Conservation (phyloP, 495 filamentous ascomycete species). For the Trichoderma reesei region DNA sequence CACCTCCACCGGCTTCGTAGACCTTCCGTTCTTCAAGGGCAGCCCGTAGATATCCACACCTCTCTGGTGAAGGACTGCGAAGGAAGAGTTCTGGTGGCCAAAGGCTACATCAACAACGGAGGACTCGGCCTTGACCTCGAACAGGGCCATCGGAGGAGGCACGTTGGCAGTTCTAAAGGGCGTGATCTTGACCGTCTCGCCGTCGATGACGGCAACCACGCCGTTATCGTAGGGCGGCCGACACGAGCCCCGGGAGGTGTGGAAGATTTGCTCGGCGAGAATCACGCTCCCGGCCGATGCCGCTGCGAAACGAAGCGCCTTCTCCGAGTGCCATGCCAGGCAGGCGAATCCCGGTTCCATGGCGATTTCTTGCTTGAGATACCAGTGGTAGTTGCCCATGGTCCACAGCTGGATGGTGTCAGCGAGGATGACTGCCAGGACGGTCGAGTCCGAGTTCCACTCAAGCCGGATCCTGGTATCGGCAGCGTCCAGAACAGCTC, state of each 20-base stretch:
- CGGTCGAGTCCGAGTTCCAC: slow-evolving; percentile 89
- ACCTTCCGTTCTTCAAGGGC: slow-evolving; percentile 38
- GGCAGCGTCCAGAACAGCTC: slow-evolving; percentile 26
- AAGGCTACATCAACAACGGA: slow-evolving; percentile 68
- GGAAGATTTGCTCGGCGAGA: slow-evolving; percentile 58
- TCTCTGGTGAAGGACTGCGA: slow-evolving; percentile 60
- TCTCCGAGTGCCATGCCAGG: slow-evolving; percentile 77
- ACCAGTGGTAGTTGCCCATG: slow-evolving; percentile 95
- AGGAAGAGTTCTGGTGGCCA: slow-evolving; percentile 49
- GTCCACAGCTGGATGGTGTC: slow-evolving; percentile 90
- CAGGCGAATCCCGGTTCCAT: slow-evolving; percentile 20
- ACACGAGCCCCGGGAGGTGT: slow-evolving; percentile 56
- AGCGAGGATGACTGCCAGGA: slow-evolving; percentile 68
- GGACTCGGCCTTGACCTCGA: slow-evolving; percentile 54
- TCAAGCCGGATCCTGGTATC: slow-evolving; percentile 52
- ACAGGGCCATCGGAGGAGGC: slow-evolving; percentile 85
- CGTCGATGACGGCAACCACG: slow-evolving; percentile 79
- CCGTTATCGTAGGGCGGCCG: slow-evolving; percentile 68
- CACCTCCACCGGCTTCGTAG: slow-evolving; percentile 22
- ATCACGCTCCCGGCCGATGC: slow-evolving; percentile 39
- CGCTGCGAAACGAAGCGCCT: slow-evolving; percentile 53
- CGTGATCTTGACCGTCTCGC: slow-evolving; percentile 70
- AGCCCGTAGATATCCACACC: slow-evolving; percentile 58
- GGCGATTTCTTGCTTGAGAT: slow-evolving; percentile 85
- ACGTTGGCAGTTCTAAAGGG: slow-evolving; percentile 74